Evolutionary conservation across 2,329 filamentous ascomycete species (phyloP).

Genomic region (Dichotomopilus funicola): DNA sequence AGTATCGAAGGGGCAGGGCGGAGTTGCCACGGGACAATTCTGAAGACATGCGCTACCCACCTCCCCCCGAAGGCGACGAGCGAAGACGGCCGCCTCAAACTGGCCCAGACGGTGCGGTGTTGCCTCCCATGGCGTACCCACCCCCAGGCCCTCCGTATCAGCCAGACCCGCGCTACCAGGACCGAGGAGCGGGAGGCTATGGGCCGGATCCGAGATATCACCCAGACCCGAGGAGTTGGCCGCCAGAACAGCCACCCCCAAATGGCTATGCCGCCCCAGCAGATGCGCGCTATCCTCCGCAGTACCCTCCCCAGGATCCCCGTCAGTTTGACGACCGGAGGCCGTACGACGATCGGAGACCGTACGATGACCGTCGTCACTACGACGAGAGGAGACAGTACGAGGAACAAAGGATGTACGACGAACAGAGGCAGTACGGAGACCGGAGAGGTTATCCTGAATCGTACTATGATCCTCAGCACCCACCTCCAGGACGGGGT

Average conservation of each 20-base stretch:
- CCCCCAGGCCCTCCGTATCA: constrained; percentile 22
- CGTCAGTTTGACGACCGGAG: constrained; percentile 18
- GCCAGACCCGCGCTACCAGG: constrained; percentile 13
- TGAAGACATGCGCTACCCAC: constrained; percentile 39
- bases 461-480: constrained; percentile 20
- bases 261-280: constrained; percentile 33
- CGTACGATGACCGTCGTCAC: constrained; percentile 14
- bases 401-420: constrained; percentile 15
- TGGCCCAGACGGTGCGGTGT: constrained; percentile 35
- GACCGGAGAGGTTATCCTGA: constrained; percentile 17
- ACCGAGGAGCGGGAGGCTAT: constrained; percentile 23
- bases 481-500: constrained; percentile 11
- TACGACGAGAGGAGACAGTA: constrained; percentile 15
- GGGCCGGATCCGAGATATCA: constrained; percentile 25
- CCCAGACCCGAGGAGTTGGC: constrained; percentile 18
- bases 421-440: constrained; percentile 14
- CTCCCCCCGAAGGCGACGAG: constrained; percentile 38
- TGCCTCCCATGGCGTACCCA: constrained; percentile 46
- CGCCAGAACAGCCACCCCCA: constrained; percentile 25
- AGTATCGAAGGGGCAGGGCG: constrained; percentile 30
- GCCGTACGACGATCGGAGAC: constrained; percentile 16
- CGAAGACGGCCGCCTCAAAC: constrained; percentile 24
- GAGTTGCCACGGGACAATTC: constrained; percentile 30
- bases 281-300: constrained; percentile 16
- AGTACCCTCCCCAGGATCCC: constrained; percentile 10